These are phyloP conservation scores for Penicillium simplicissimum DNA, from an alignment of 495 filamentous ascomycete species.

Conservation along the genomic window DNA sequence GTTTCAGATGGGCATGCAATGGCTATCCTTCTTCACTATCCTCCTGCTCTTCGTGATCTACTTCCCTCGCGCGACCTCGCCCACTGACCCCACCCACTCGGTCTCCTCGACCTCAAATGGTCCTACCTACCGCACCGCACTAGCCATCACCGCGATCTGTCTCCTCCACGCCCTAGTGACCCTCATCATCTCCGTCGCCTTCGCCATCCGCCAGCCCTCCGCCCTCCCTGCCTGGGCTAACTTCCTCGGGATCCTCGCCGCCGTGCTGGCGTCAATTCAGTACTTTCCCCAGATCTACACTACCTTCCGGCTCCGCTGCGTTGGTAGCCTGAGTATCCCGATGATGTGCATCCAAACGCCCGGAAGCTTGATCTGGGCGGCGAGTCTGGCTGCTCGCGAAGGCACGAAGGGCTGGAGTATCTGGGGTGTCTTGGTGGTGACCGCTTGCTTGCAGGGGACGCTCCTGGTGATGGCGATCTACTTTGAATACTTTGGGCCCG, in stretches of 20 bases:
- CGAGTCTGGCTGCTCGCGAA: constrained; percentile 76
- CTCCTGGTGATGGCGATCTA: constrained; percentile 77
- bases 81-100: constrained; percentile 29
- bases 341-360: constrained; percentile 99
- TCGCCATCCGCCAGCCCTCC: constrained; percentile 57
- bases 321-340: constrained; percentile 87
- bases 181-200: constrained; percentile 62
- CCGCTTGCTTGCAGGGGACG: constrained; percentile 81
- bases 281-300: constrained; percentile 95
- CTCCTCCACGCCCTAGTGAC: constrained; percentile 69
- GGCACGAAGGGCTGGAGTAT: constrained; percentile 89
- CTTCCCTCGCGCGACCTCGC: constrained; percentile 67
- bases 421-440: constrained; percentile 86
- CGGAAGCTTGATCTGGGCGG: constrained; percentile 84
- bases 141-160: constrained; percentile 67
- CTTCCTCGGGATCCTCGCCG: constrained; percentile 73
- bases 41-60: constrained; percentile 85
- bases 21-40: constrained; percentile 86
- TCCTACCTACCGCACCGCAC: constrained; percentile 72
- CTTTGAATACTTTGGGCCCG: constrained; percentile 62
- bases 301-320: constrained; percentile 78
- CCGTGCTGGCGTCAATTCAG: constrained; percentile 80
- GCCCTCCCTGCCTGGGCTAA: constrained; percentile 76
- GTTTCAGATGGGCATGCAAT: constrained; percentile 85
- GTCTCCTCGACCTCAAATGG: constrained; percentile 31